Evolutionary conservation across 495 filamentous ascomycete genomes (phyloP), one percentile per base, ranked within the genome.

Genomic region (Tuber aestivum): DNA sequence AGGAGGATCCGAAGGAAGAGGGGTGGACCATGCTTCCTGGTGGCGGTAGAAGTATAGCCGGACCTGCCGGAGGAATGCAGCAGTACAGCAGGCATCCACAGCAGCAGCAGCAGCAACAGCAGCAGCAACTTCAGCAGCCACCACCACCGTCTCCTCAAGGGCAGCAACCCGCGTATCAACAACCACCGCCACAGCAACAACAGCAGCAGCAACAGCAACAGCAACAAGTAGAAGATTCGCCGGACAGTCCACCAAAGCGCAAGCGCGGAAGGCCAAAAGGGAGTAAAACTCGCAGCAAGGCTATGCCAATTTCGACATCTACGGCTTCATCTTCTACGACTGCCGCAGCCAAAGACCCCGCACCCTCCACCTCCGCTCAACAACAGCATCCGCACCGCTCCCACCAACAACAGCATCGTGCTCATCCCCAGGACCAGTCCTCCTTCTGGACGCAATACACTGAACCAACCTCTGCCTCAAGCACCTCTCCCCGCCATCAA

Each of bases 391-490:
- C 20, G 38, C 79, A 81, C 69, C 72, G 61, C 18, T 32, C 61
- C 76, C 69, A 79, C 74, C 14, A 7, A 37, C 70, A 69, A 81
- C 41, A 69, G 20, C 65, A 41, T 18, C 32, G 48, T 45, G 14
- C 32, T 48, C 14, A 41, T 44, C 21, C 72, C 10, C 77, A 75
- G 32, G 75, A 77, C 65, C 79, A 81, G 23, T 76, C 69, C 69
- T 81, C 78, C 18, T 79, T 82, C 65, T 82, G 80, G 80, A 79
- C 80, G n/a, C 80, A 81, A 27, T 82, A 82, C 69, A 80, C 78
- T 2, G 80, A 82, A 40, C 76, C 79, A 21, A 74, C 75, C 27
- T 35, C 56, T 20, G 16, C 56, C 56, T 65, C 56, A 7, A 35
- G 8, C 16, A 35, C 56, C 14, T 65, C 56, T 65, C 56, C 56